A percentile compares a stretch with the other conserved stretches of the same genome.
Conservation (phyloP, 106 monocot species). For the Platanthera zijinensis region DNA sequence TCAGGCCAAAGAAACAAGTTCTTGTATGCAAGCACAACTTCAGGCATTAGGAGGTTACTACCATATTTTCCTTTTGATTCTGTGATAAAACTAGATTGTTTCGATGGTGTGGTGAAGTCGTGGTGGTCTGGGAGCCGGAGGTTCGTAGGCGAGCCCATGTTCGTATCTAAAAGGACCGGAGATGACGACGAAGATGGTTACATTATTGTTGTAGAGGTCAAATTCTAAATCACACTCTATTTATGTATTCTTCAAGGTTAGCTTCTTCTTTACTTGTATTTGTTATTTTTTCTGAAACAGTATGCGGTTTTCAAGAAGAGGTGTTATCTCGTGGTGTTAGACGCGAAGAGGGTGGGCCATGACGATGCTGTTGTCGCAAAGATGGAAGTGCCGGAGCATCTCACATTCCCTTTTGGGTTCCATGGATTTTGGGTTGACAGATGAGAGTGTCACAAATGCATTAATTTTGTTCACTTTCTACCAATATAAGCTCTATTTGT, state of each 20-base stretch:
- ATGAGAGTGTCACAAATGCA: neutral
- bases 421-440: constrained; percentile 72
- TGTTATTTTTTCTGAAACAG: constrained; percentile 26
- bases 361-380: constrained; percentile 60
- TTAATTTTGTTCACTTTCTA: too few relatives aligned
- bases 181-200: constrained; percentile 78
- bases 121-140: constrained; percentile 53
- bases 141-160: constrained; percentile 81
- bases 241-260: neutral
- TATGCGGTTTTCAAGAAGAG: constrained; percentile 65
- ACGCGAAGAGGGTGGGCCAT: constrained; percentile 54
- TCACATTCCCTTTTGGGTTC: constrained; percentile 80
- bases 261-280: neutral
- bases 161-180: constrained; percentile 34
- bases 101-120: constrained; percentile 23
- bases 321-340: constrained; percentile 71
- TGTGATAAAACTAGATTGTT: constrained; percentile 38
- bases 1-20: constrained; percentile 36
- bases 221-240: neutral
- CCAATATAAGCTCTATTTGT: too few relatives aligned
- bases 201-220: constrained; percentile 65
- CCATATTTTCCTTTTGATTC: constrained; percentile 78
- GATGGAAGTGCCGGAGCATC: constrained; percentile 63
- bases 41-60: constrained; percentile 34
- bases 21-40: constrained; percentile 40